phyloP scores from a whole-genome alignment of 2,329 filamentous ascomycete species.

The Rasamsonia emersonii region DNA sequence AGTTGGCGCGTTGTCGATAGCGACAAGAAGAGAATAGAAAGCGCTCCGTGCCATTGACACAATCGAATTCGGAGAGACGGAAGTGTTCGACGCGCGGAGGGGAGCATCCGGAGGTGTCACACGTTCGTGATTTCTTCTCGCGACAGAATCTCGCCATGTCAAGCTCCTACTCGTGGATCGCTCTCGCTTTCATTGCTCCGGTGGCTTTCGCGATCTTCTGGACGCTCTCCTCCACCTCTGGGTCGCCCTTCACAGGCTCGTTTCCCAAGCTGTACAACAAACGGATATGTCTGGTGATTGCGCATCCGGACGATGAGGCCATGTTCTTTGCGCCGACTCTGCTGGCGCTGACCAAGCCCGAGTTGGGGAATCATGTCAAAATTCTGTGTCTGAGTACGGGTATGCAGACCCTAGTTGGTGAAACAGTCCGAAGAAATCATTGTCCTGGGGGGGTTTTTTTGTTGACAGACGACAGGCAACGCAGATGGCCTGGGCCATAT shows the following conservation, averaged over 20 bases:
- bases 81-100: too few relatives aligned
- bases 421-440: neutral
- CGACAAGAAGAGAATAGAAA: too few relatives aligned
- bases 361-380: slow-evolving; percentile 80
- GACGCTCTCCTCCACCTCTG: slow-evolving; percentile 31
- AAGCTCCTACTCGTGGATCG: slow-evolving; percentile 11
- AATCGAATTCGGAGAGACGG: too few relatives aligned
- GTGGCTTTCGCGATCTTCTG: slow-evolving; percentile 34
- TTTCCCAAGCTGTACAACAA: slow-evolving; percentile 65
- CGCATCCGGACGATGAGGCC: slow-evolving; percentile 95
- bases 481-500: slow-evolving; percentile 80
- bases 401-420: slow-evolving; percentile 24
- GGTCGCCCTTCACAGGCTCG: slow-evolving; percentile 29
- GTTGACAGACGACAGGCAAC: slow-evolving; percentile 49
- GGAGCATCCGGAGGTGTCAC: too few relatives aligned
- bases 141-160: slow-evolving; percentile 8
- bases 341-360: slow-evolving; percentile 70
- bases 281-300: slow-evolving; percentile 84
- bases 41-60: too few relatives aligned
- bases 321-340: slow-evolving; percentile 98
- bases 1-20: too few relatives aligned
- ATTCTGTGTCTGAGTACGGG: slow-evolving; percentile 88
- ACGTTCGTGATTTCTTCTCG: too few relatives aligned
- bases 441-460: neutral
- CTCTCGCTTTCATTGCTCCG: slow-evolving; percentile 28